These are phyloP conservation scores for Lactifluus rugatus DNA, from an alignment of 768 basidiomycete genomes.

Conservation along the genomic window DNA sequence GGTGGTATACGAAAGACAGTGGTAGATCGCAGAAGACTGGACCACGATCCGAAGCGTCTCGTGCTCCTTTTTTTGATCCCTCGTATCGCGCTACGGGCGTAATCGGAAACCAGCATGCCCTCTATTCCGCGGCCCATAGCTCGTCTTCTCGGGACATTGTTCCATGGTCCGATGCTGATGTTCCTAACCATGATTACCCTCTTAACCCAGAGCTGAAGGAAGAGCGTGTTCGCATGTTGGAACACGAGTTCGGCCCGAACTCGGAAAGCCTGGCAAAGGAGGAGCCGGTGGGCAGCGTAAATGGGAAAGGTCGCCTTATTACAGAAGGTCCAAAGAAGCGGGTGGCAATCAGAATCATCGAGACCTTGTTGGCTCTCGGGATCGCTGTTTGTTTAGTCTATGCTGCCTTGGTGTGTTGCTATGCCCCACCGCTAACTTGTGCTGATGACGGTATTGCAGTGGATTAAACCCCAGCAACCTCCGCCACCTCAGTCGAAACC, in stretches of 20 bases:
- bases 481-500: constrained; percentile 48
- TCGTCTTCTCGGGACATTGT: constrained; percentile 37
- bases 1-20: constrained; percentile 42
- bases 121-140: constrained; percentile 31
- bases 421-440: background rate
- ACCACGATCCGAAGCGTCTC: constrained; percentile 14
- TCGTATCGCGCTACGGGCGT: constrained; percentile 6
- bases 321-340: constrained; percentile 57
- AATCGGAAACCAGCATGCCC: constrained; percentile 18
- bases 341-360: constrained; percentile 35
- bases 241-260: constrained; percentile 45
- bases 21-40: constrained; percentile 6
- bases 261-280: constrained; percentile 31
- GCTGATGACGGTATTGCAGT: constrained; percentile 27
- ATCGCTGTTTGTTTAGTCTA: constrained; percentile 51
- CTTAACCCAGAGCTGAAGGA: constrained; percentile 48
- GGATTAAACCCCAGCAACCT: constrained; percentile 42
- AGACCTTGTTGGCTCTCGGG: constrained; percentile 41
- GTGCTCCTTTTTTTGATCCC: constrained; percentile 29
- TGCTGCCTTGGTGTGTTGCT: constrained; percentile 43
- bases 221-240: constrained; percentile 62
- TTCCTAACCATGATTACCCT: constrained; percentile 33
- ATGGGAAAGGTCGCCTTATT: constrained; percentile 46
- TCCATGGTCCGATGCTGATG: constrained; percentile 43
- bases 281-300: constrained; percentile 47